Evolutionary conservation across 164 flowering plant genomes (phyloP).

Genomic region (Protea cynaroides): DNA sequence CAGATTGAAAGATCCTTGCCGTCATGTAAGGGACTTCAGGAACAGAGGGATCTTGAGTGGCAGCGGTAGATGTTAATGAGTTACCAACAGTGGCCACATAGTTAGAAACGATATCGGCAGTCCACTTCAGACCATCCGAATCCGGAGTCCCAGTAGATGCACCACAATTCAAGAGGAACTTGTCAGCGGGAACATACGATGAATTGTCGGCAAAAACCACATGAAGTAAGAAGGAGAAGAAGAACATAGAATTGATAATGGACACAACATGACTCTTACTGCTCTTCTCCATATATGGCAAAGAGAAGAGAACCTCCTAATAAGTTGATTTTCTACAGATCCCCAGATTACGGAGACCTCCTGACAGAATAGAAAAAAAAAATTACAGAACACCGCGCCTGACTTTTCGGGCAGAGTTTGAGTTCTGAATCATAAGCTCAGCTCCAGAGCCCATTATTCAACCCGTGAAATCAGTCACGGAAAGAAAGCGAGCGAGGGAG

Average conservation of each 20-base stretch:
- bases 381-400: too few species aligned
- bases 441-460: too few species aligned
- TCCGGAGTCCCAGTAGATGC: background rate
- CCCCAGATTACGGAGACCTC: too few species aligned
- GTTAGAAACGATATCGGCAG: background rate
- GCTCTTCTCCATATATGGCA: background rate
- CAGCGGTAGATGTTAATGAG: background rate
- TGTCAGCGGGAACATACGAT: background rate
- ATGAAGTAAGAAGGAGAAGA: background rate
- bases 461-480: too few species aligned
- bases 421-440: too few species aligned
- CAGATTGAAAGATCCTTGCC: background rate
- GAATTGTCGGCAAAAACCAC: background rate
- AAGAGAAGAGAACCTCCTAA: background rate
- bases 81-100: background rate
- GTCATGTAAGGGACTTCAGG: slow-evolving; percentile 1
- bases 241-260: background rate
- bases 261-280: background rate
- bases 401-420: too few species aligned
- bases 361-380: too few species aligned
- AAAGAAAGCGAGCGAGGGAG: background rate
- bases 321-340: too few species aligned
- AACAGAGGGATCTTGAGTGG: background rate
- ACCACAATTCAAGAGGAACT: background rate
- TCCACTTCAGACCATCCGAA: background rate